phyloP scores from a whole-genome alignment of 2,329 filamentous ascomycete species.

The Epichloe hybrida region DNA sequence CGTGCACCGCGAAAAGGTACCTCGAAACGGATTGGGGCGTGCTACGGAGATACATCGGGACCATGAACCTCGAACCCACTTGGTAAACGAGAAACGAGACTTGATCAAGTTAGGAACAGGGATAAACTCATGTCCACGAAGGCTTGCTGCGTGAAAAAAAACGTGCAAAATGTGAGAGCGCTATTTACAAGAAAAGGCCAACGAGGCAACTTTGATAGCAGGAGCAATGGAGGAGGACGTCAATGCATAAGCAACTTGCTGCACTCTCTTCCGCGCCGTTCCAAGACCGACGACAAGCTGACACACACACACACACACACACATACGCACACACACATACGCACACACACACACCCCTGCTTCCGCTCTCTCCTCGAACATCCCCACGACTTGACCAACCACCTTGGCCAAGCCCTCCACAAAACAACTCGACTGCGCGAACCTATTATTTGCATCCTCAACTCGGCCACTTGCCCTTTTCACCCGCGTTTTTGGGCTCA shows the following conservation, averaged over 20 bases:
- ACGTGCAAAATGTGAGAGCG: neutral
- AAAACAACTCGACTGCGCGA: conserved; percentile 5
- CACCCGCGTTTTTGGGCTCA: conserved; percentile 50
- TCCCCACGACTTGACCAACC: neutral
- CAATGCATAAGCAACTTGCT: neutral
- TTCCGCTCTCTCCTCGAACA: conserved; percentile 4
- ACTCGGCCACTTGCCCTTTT: conserved; percentile 12
- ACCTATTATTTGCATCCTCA: neutral
- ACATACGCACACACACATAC: neutral
- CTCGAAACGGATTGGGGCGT: conserved; percentile 1
- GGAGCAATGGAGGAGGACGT: neutral
- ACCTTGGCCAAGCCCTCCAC: conserved; percentile 5
- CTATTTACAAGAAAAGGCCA: neutral
- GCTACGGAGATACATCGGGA: conserved; percentile 1
- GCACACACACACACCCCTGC: neutral
- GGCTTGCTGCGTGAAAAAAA: neutral
- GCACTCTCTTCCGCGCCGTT: neutral
- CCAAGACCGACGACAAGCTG: neutral
- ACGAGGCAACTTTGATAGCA: neutral
- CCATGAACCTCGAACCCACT: conserved; percentile 1
- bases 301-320: no score
- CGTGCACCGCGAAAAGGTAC: conserved; percentile 6
- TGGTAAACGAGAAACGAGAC: neutral
- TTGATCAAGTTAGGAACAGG: neutral
- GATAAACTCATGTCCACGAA: neutral